Percentiles rank a stretch among this genome's conserved stretches.
phyloP scores from a whole-genome alignment of 2,329 filamentous ascomycete genomes.

The Scortechinia acanthostroma region DNA sequence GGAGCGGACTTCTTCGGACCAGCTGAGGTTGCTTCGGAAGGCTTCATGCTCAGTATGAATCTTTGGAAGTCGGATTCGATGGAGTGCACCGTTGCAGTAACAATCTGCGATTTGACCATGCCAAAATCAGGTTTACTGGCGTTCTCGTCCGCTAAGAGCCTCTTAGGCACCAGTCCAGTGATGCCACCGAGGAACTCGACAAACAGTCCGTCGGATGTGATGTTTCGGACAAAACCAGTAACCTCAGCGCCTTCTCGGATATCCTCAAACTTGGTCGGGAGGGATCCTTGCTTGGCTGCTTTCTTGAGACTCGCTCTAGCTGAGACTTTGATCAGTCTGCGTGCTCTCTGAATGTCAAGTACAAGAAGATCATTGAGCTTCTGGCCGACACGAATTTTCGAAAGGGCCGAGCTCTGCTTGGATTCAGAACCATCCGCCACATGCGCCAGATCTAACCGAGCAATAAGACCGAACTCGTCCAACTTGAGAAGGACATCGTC shows the following conservation, averaged over 20 bases:
- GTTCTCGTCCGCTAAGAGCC: slow-evolving; percentile 66
- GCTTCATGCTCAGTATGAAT: slow-evolving; percentile 37
- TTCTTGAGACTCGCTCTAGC: slow-evolving; percentile 78
- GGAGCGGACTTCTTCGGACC: slow-evolving; percentile 34
- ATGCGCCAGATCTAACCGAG: slow-evolving; percentile 69
- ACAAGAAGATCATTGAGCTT: slow-evolving; percentile 75
- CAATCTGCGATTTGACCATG: slow-evolving; percentile 67
- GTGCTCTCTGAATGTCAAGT: slow-evolving; percentile 75
- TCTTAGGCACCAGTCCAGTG: slow-evolving; percentile 73
- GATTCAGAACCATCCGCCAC: slow-evolving; percentile 76
- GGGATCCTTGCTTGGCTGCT: slow-evolving; percentile 63
- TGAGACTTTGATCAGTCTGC: slow-evolving; percentile 68
- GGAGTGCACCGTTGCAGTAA: slow-evolving; percentile 66
- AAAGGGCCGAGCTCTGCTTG: slow-evolving; percentile 71
- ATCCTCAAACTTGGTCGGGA: slow-evolving; percentile 68
- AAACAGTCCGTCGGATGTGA: slow-evolving; percentile 75
- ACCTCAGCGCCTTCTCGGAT: slow-evolving; percentile 62
- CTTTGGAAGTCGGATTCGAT: slow-evolving; percentile 68
- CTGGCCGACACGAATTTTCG: slow-evolving; percentile 79
- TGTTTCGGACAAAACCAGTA: slow-evolving; percentile 77
- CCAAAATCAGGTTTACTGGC: slow-evolving; percentile 69
- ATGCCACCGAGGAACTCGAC: slow-evolving; percentile 78
- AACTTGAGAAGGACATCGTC: slow-evolving; percentile 75
- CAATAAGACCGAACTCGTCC: slow-evolving; percentile 67
- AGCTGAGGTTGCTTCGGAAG: slow-evolving; percentile 5